phyloP scores from a whole-genome alignment of 108 stramenopile species.

The Chaetoceros tenuissimus region DNA sequence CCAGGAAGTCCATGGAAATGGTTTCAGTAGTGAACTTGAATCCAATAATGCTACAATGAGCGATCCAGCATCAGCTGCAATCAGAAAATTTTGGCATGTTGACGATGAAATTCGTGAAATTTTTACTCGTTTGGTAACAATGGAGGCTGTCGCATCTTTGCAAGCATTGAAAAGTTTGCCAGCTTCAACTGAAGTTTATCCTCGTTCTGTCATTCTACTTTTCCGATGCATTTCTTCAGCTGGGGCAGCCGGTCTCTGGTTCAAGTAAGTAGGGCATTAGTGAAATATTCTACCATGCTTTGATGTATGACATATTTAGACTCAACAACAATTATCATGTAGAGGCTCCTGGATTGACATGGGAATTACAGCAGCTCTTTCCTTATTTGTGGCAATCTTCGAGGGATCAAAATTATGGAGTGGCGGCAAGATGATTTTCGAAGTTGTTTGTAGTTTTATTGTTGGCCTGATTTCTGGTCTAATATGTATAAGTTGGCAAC shows the following conservation, averaged over 20 bases:
- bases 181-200: background rate
- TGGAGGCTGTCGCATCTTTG: constrained; percentile 11
- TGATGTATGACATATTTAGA: too few relatives aligned
- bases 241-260: constrained; percentile 19
- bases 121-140: constrained; percentile 10
- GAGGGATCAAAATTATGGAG: constrained; percentile 6
- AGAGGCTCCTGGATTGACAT: constrained; percentile 18
- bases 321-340: too few relatives aligned
- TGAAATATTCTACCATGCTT: too few relatives aligned
- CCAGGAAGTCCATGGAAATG: background rate
- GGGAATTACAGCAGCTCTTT: constrained; percentile 12
- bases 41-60: background rate
- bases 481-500: constrained; percentile 7
- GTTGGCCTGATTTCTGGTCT: constrained; percentile 20
- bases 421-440: constrained; percentile 18
- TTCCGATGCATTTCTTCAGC: constrained; percentile 8
- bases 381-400: constrained; percentile 14
- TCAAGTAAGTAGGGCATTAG: too few relatives aligned
- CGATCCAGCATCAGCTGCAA: background rate
- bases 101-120: constrained; percentile 8
- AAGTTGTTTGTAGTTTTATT: constrained; percentile 14
- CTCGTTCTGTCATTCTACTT: background rate
- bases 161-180: background rate
- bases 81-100: constrained; percentile 14
- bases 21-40: background rate